phyloP scores from a whole-genome alignment of 805 yeast species.

The Huiozyma sinensis region DNA sequence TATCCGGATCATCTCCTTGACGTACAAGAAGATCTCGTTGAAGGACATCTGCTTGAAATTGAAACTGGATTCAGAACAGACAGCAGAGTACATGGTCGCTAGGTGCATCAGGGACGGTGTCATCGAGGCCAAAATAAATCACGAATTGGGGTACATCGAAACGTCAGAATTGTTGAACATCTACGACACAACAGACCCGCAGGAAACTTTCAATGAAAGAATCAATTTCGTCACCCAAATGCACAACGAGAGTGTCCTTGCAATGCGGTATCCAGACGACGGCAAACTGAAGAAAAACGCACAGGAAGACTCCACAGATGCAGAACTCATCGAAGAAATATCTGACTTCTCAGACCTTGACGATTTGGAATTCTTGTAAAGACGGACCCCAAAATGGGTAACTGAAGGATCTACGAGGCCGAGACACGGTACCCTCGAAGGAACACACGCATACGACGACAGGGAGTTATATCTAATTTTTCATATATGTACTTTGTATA shows the following conservation, averaged over 20 bases:
- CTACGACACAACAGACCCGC: slow-evolving; percentile 82
- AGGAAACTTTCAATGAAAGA: slow-evolving; percentile 80
- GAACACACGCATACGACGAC: no score
- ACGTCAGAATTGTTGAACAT: slow-evolving; percentile 77
- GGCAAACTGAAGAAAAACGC: slow-evolving; percentile 15
- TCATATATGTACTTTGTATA: no score
- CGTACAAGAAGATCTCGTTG: slow-evolving; percentile 83
- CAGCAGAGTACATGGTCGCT: slow-evolving; percentile 93
- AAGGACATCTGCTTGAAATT: slow-evolving; percentile 89
- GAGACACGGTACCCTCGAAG: no score
- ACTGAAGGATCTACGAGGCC: no score
- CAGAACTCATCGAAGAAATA: slow-evolving; percentile 21
- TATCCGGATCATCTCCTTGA: slow-evolving; percentile 80
- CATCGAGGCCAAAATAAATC: slow-evolving; percentile 88
- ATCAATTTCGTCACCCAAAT: slow-evolving; percentile 82
- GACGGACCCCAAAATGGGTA: background rate
- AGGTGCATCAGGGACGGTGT: slow-evolving; percentile 97
- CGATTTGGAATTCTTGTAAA: slow-evolving; percentile 21
- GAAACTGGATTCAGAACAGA: slow-evolving; percentile 85
- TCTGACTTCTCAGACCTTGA: slow-evolving; percentile 29
- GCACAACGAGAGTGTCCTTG: slow-evolving; percentile 85
- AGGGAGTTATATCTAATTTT: no score
- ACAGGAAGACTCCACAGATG: slow-evolving; percentile 16
- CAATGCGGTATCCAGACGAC: slow-evolving; percentile 78
- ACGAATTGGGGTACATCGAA: slow-evolving; percentile 84